These are phyloP conservation scores for Backusella psychrophila DNA, from an alignment of 192 early-diverging fungal species.

Conservation along the genomic window DNA sequence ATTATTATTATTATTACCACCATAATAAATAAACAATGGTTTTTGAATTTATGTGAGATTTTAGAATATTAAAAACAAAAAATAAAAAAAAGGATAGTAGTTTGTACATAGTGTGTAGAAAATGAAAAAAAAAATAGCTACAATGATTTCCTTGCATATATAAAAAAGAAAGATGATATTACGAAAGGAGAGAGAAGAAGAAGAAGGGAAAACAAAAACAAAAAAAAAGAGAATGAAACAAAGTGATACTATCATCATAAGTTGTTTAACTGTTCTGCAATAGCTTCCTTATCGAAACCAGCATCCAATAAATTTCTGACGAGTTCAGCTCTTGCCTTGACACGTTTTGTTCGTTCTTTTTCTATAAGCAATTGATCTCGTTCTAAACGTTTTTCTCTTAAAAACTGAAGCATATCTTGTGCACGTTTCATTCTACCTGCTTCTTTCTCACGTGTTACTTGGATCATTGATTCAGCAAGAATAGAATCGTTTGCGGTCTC, in stretches of 20 bases:
- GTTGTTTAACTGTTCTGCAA: conserved; percentile 20
- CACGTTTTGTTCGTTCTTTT: conserved; percentile 25
- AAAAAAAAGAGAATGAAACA: not conserved
- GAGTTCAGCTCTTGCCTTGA: conserved; percentile 31
- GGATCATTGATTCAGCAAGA: conserved; percentile 27
- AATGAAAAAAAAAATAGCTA: not conserved
- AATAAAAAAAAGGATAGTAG: not conserved
- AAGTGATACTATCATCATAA: not conserved
- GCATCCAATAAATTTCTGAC: conserved; percentile 30
- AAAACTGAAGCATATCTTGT: conserved; percentile 31
- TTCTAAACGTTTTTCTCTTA: conserved; percentile 26
- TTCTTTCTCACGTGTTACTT: conserved; percentile 33
- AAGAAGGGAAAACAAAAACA: not conserved
- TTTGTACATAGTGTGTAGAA: conserved; percentile 9
- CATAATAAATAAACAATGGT: not conserved
- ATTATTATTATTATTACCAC: not conserved
- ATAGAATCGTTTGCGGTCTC: not conserved
- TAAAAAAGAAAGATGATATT: not conserved
- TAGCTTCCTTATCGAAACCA: conserved; percentile 27
- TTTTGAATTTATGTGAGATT: not conserved
- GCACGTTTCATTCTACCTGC: conserved; percentile 33
- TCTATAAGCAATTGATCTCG: conserved; percentile 26
- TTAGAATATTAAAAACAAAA: not conserved
- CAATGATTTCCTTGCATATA: conserved; percentile 4
- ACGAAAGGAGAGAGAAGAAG: not conserved